Percentiles rank a stretch among this genome's conserved stretches.
phyloP scores from a whole-genome alignment of 768 basidiomycete genomes.

The Thelephora ganbajun region DNA sequence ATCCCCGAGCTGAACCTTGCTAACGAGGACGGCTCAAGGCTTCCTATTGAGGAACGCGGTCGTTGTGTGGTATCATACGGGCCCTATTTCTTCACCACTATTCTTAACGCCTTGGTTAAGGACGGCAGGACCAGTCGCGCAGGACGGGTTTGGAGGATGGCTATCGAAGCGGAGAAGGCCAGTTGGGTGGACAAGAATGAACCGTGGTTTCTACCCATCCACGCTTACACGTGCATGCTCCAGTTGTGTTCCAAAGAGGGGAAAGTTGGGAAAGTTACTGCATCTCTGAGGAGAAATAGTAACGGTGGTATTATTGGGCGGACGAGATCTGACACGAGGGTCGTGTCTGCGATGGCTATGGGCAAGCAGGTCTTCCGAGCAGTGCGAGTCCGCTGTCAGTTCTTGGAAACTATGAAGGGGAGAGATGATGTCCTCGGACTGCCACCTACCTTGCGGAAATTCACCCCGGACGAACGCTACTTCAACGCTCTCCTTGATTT shows the following conservation, averaged over 20 bases:
- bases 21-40: too few species aligned
- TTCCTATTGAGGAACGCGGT: conserved; percentile 14
- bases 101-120: conserved; percentile 50
- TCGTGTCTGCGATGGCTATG: conserved; percentile 12
- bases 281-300: not conserved
- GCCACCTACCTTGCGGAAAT: not conserved
- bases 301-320: not conserved
- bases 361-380: conserved; percentile 20
- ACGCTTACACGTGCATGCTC: conserved; percentile 64
- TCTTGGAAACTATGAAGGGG: conserved; percentile 6
- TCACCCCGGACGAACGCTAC: conserved; percentile 43
- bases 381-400: conserved; percentile 10
- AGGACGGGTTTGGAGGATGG: conserved; percentile 52
- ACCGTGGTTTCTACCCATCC: conserved; percentile 53
- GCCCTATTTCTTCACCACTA: conserved; percentile 40
- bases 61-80: conserved; percentile 35
- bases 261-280: conserved; percentile 11
- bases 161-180: conserved; percentile 38
- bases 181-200: conserved; percentile 28
- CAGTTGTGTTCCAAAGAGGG: conserved; percentile 38
- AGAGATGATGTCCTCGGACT: conserved; percentile 12
- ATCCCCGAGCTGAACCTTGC: conserved; percentile 24
- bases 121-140: conserved; percentile 37
- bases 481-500: conserved; percentile 48
- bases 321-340: conserved; percentile 11